A percentile compares a stretch with the other conserved stretches of the same genome.
These are phyloP conservation scores for Lanmaoa pseudosensibilis DNA, from an alignment of 768 basidiomycete genomes.

Conservation along the genomic window DNA sequence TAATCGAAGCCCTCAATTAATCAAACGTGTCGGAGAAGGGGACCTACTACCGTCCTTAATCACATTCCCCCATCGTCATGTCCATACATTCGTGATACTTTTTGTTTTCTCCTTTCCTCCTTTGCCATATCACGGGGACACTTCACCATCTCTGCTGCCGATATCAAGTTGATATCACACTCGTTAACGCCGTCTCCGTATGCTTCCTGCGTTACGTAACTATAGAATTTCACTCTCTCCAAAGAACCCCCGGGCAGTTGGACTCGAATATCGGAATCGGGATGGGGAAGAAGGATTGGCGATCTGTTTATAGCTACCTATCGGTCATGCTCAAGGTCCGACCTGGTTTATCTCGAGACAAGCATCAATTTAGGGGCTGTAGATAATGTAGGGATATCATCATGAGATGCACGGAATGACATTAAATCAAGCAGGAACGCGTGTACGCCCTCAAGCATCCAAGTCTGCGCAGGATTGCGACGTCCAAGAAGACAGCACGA, in stretches of 20 bases:
- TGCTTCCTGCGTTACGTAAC: neutral
- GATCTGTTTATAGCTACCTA: neutral
- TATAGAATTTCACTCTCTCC: neutral
- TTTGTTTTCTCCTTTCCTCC: neutral
- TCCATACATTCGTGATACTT: neutral
- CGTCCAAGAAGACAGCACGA: conserved; percentile 11
- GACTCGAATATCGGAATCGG: neutral
- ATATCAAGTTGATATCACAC: too few relatives aligned
- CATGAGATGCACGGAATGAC: conserved; percentile 14
- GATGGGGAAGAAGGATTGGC: neutral
- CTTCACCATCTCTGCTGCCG: neutral
- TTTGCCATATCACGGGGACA: neutral
- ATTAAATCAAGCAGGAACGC: conserved; percentile 8
- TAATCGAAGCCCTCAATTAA: too few relatives aligned
- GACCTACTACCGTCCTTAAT: neutral
- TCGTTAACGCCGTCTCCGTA: neutral
- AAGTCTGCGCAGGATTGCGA: neutral
- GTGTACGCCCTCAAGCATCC: conserved; percentile 6
- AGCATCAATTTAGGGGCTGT: conserved; percentile 13
- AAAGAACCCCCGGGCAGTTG: neutral
- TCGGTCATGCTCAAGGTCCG: neutral
- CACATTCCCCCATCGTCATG: neutral
- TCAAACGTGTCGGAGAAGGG: neutral
- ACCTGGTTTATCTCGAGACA: neutral
- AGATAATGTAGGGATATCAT: conserved; percentile 33